A percentile compares a stretch with the other conserved stretches of the same genome.
These are phyloP conservation scores for Coniochaeta sp. DNA, from an alignment of 2,329 filamentous ascomycete species.

Conservation along the genomic window DNA sequence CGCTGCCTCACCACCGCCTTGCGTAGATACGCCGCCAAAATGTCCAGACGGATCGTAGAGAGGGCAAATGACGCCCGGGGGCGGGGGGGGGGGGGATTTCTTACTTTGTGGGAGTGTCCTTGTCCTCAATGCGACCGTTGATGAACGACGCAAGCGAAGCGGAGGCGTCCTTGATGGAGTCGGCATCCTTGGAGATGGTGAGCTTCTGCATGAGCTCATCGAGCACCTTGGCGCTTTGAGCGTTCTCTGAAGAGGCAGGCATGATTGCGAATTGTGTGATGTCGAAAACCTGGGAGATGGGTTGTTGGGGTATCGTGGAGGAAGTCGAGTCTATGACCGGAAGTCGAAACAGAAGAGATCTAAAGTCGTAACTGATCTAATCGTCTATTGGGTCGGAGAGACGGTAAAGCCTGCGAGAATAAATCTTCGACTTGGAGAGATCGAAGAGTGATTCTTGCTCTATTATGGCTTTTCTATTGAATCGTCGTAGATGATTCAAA, in stretches of 20 bases:
- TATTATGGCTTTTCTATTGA: slow-evolving; percentile 27
- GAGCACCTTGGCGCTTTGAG: slow-evolving; percentile 59
- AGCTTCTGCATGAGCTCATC: slow-evolving; percentile 93
- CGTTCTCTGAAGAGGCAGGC: slow-evolving; percentile 41
- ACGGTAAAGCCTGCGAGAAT: slow-evolving; percentile 15
- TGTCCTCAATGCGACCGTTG: slow-evolving; percentile 93
- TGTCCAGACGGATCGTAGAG: background rate
- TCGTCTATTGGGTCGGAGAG: slow-evolving; percentile 5
- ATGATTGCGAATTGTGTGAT: slow-evolving; percentile 27
- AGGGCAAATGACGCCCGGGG: background rate
- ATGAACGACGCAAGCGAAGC: slow-evolving; percentile 77
- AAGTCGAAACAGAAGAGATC: background rate
- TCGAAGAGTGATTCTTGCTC: slow-evolving; percentile 25
- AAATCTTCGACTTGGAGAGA: slow-evolving; percentile 20
- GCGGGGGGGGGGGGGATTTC: slow-evolving; percentile 25
- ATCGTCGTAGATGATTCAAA: slow-evolving; percentile 15
- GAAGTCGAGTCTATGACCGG: background rate
- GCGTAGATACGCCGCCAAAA: too few relatives aligned
- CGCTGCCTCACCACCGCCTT: too few relatives aligned
- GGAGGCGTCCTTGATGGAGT: slow-evolving; percentile 64
- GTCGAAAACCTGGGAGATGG: slow-evolving; percentile 1
- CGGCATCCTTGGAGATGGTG: slow-evolving; percentile 83
- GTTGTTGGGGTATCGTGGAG: background rate
- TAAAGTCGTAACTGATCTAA: slow-evolving; percentile 2
- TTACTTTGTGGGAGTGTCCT: slow-evolving; percentile 82